A percentile compares a stretch with the other conserved stretches of the same genome.
Evolutionary conservation across 139 green algal species (phyloP).

Genomic region (Microglena sp.): DNA sequence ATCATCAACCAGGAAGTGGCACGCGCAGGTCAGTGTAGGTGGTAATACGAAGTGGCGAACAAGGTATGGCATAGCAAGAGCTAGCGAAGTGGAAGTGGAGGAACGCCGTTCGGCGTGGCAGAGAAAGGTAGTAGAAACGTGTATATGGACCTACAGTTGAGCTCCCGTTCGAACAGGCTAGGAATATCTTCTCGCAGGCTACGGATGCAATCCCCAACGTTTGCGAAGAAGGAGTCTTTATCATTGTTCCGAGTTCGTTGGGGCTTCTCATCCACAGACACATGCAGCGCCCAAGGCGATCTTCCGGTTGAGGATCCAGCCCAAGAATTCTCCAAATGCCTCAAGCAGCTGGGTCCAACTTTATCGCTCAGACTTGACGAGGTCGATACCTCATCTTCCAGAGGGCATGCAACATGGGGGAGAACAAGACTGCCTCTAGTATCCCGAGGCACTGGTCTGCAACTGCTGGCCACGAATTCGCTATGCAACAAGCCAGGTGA

Average conservation of each 20-base stretch:
- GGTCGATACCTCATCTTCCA: too few species aligned
- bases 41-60: neutral
- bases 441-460: too few species aligned
- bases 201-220: slow-evolving; percentile 84
- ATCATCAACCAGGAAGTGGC: neutral
- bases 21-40: neutral
- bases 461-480: too few species aligned
- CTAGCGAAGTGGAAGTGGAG: neutral
- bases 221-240: slow-evolving; percentile 73
- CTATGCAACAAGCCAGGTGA: too few species aligned
- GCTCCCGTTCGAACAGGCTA: slow-evolving; percentile 70
- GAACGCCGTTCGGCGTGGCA: neutral
- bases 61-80: neutral
- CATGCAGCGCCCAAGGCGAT: too few species aligned
- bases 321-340: too few species aligned
- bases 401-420: too few species aligned
- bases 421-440: too few species aligned
- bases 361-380: too few species aligned
- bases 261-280: slow-evolving; percentile 25
- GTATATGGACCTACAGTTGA: slow-evolving; percentile 64
- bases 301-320: too few species aligned
- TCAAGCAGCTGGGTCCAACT: too few species aligned
- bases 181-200: slow-evolving; percentile 83
- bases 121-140: neutral
- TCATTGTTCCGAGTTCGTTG: slow-evolving; percentile 18